Percentiles rank a stretch among this genome's conserved stretches.
These are phyloP conservation scores for Suillus subluteus DNA, from an alignment of 768 basidiomycete genomes.

Conservation along the genomic window DNA sequence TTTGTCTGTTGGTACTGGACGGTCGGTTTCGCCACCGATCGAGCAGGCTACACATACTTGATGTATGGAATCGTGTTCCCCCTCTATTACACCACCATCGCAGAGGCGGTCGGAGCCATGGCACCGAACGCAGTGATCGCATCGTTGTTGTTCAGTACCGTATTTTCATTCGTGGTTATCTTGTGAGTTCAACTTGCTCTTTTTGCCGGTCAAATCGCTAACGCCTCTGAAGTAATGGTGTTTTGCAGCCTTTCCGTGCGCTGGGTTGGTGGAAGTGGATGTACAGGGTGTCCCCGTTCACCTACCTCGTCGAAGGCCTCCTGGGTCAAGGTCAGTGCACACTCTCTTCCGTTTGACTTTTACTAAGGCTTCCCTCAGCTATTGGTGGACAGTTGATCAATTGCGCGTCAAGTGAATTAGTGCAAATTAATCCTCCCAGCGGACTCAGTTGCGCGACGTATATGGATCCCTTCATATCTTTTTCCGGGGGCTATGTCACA, in stretches of 20 bases:
- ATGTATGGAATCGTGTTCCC: constrained; percentile 42
- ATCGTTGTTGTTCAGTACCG: constrained; percentile 38
- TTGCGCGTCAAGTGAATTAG: constrained; percentile 58
- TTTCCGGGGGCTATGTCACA: constrained; percentile 58
- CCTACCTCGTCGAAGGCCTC: constrained; percentile 53
- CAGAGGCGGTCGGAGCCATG: constrained; percentile 45
- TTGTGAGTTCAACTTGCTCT: constrained; percentile 38
- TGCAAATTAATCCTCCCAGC: constrained; percentile 53
- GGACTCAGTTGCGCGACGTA: constrained; percentile 58
- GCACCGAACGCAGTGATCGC: constrained; percentile 46
- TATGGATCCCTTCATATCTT: constrained; percentile 50
- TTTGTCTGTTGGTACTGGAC: constrained; percentile 56
- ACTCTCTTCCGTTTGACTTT: not conserved
- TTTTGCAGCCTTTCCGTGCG: constrained; percentile 47
- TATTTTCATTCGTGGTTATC: constrained; percentile 45
- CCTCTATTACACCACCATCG: constrained; percentile 48
- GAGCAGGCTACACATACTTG: constrained; percentile 46
- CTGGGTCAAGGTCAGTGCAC: constrained; percentile 29
- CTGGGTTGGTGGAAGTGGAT: constrained; percentile 37
- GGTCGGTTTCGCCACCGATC: constrained; percentile 41
- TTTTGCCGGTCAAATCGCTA: not conserved
- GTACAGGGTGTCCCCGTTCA: constrained; percentile 52
- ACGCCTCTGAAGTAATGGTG: constrained; percentile 42
- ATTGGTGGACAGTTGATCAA: constrained; percentile 45
- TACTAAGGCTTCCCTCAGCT: constrained; percentile 27